Base-by-base conservation (phyloP, 176 grass and related monocot genomes). In the Zoysia japonica region DNA sequence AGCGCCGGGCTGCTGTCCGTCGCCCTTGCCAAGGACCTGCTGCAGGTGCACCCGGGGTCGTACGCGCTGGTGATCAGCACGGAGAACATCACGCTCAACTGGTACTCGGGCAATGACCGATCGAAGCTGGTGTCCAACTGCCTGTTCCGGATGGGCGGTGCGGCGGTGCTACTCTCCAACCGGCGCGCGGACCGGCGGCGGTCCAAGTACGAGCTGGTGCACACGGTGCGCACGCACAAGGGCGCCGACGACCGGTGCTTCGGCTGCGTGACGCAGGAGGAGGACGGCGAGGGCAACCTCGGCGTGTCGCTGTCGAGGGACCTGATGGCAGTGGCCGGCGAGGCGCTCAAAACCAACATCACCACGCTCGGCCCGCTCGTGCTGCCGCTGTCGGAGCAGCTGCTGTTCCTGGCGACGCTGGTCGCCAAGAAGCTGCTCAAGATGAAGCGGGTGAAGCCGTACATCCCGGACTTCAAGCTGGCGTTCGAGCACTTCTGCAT, bases 401-500 rank as follows among this genome's bases (percentile, higher is more conserved):
- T 97, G 10, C 43, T 93, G 12, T 97, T 97, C 83, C 14, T 87
- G 40, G 83, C 81, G 2, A 91, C 93, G 16, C 53, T 97, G 74
- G 49, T 84, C 6, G 91, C 59, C 5, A 89, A 78, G 80, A 97
- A 89, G 85, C 5, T 97, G 28, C 68, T 91, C 68, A 87, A 81
- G 86, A 85, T 91, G 90, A 96, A 90, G 87, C 87, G 90, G 80
- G 91, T 92, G 15, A 96, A 89, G 67, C 93, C 93, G 5, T 96
- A 96, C 84, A 96, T 96, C 64, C 93, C 93, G 8, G 89, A 96
- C 78, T 96, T 96, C 80, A 92, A 96, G 80, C 77, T 96, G 3
- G 93, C 93, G 42, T 96, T 96, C 36, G 93, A 96, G 75, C 93
- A 95, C 74, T 96, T 96, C 76, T 96, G 93, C 76, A 96, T 96